A percentile compares a stretch with the other conserved stretches of the same genome.
phyloP scores from a whole-genome alignment of 768 basidiomycete genomes.

The Leccinum imitatum region DNA sequence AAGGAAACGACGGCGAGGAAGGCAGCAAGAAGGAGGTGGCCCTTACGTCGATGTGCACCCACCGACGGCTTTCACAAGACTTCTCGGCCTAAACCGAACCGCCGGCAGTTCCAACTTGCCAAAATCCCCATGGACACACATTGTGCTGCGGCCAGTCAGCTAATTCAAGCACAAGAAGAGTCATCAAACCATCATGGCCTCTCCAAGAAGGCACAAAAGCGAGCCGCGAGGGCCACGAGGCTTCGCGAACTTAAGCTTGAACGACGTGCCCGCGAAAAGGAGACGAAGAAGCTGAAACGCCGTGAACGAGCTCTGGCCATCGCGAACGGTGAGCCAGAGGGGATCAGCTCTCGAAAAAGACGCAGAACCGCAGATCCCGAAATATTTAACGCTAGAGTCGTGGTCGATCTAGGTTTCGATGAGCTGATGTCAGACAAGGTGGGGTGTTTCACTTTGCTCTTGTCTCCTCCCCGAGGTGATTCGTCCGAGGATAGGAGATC shows the following conservation, averaged over 20 bases:
- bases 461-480: constrained; percentile 14
- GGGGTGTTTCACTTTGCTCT: constrained; percentile 37
- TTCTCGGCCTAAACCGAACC: constrained; percentile 26
- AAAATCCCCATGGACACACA: constrained; percentile 20
- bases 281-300: constrained; percentile 73
- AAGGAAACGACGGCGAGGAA: constrained; percentile 2
- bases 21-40: constrained; percentile 4
- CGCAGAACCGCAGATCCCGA: constrained; percentile 37
- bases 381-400: constrained; percentile 60
- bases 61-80: not conserved
- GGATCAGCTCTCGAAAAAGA: constrained; percentile 14
- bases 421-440: constrained; percentile 93
- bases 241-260: constrained; percentile 66
- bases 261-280: constrained; percentile 75
- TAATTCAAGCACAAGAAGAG: constrained; percentile 15
- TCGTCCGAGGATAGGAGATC: constrained; percentile 64
- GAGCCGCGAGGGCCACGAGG: constrained; percentile 68
- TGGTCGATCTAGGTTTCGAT: constrained; percentile 91
- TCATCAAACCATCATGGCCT: constrained; percentile 35
- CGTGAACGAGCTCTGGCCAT: constrained; percentile 54
- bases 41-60: not conserved
- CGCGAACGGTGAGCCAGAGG: constrained; percentile 47
- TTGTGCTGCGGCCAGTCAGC: constrained; percentile 10
- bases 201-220: constrained; percentile 81
- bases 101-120: constrained; percentile 6